phyloP scores from a whole-genome alignment of 768 basidiomycete species.

The Suillus tomentosus region DNA sequence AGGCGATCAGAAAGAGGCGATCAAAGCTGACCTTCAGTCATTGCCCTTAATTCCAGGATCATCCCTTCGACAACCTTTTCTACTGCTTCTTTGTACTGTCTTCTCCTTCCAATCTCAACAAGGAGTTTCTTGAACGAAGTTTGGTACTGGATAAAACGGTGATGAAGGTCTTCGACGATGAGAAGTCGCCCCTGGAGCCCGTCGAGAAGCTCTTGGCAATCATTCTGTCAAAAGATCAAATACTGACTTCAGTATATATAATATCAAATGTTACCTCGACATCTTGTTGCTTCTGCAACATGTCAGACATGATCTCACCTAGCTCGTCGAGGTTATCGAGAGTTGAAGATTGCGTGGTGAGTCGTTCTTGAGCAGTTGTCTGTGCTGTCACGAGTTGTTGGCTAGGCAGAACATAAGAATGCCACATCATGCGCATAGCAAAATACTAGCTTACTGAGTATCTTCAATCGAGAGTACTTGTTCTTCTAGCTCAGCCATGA shows the following conservation, averaged over 20 bases:
- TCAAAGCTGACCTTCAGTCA: conserved; percentile 59
- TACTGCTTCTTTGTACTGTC: conserved; percentile 64
- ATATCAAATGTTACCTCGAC: conserved; percentile 54
- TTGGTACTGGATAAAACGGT: conserved; percentile 69
- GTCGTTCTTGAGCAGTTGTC: conserved; percentile 43
- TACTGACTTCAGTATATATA: not conserved
- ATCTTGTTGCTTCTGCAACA: conserved; percentile 67
- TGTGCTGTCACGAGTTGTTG: conserved; percentile 50
- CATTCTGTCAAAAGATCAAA: conserved; percentile 36
- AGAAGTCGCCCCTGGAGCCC: conserved; percentile 62
- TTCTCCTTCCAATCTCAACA: conserved; percentile 69
- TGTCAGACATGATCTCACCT: conserved; percentile 77
- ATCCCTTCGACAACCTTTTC: conserved; percentile 68
- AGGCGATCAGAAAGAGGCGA: not conserved
- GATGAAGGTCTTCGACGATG: conserved; percentile 63
- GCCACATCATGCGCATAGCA: conserved; percentile 10
- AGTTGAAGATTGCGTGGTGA: conserved; percentile 50
- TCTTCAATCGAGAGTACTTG: conserved; percentile 52
- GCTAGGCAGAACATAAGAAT: conserved; percentile 37
- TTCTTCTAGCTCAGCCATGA: conserved; percentile 73
- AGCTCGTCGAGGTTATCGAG: conserved; percentile 75
- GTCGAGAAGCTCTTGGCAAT: conserved; percentile 55
- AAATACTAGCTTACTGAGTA: conserved; percentile 46
- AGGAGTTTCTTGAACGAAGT: conserved; percentile 74
- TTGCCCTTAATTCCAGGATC: conserved; percentile 60